Base-by-base conservation (phyloP, 495 filamentous ascomycete species). In the Neurospora sublineolata region DNA sequence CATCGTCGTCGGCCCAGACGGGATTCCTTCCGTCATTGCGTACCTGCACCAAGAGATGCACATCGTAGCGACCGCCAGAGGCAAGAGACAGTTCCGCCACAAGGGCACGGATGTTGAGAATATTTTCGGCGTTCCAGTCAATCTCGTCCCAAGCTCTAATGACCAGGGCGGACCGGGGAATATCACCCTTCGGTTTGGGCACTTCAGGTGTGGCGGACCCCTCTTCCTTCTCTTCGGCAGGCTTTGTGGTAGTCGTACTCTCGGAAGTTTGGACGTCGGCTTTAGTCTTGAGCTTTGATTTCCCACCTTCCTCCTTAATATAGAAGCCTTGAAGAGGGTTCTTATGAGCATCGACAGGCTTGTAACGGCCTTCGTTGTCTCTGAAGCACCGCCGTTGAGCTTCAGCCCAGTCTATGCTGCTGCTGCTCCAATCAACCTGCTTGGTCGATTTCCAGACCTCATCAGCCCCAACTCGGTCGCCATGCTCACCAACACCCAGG, bases 11-110 rank as follows among this genome's bases (percentile, higher is more conserved):
- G 11, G 88, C 85, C 84, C 88, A 90, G 72, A 94, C 89, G 14
- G 88, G 86, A 58, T 87, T 78, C 60, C 81, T 81, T 38, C 84
- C 81, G 74, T 94, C 89, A 73, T 93, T 92, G 67, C 82, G 81
- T 60, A 93, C 88, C 76, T 96, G 90, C 4, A 95, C 87, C 37
- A 94, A 85, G 3, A 96, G 84, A 76, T 93, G 92, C 39, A 96
- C 85, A 75, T 93, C 88, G 78, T 94, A 96, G 73, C 93, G 90
- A 6, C 87, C 92, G 14, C 93, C 93, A 8, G 91, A 92, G 69
- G 89, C 86, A 12, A 97, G 82, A 0, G 89, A 88, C 16, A 94
- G 80, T 79, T 96, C 93, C 39, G 89, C 87, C 75, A 96, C 89
- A 72, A 95, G 82, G 2, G 92, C 86, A 44, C 93, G 87, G 36